phyloP scores from a whole-genome alignment of 2,329 filamentous ascomycete genomes.

The Trichoderma arundinaceum region DNA sequence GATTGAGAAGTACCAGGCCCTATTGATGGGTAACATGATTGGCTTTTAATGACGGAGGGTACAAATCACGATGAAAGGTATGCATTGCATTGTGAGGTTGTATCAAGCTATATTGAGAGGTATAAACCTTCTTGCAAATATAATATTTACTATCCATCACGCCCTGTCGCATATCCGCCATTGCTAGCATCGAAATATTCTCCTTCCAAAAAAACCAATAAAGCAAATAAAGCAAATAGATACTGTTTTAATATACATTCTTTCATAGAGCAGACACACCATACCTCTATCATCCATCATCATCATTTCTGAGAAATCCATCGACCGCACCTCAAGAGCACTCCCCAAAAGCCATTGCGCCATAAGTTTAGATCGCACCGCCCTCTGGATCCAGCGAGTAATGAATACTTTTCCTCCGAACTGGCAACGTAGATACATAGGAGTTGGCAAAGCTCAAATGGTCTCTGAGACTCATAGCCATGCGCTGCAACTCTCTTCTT shows the following conservation, averaged over 20 bases:
- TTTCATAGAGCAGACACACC: not conserved
- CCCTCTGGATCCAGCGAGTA: conserved; percentile 26
- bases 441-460: conserved; percentile 54
- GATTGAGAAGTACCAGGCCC: conserved; percentile 78
- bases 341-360: conserved; percentile 4
- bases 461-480: conserved; percentile 57
- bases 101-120: not conserved
- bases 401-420: conserved; percentile 44
- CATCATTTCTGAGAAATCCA: not conserved
- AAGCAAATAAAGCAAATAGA: not conserved
- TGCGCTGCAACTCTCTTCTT: conserved; percentile 56
- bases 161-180: not conserved
- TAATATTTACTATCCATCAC: not conserved
- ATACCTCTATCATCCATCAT: not conserved
- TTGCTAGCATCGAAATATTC: conserved; percentile 1
- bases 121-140: not conserved
- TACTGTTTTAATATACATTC: not conserved
- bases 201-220: not conserved
- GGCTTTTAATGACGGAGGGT: conserved; percentile 40
- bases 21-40: conserved; percentile 74
- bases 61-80: not conserved
- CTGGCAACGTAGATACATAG: conserved; percentile 50
- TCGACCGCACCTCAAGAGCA: not conserved
- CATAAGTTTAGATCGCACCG: conserved; percentile 13
- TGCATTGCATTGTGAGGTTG: not conserved